A percentile compares a stretch with the other conserved stretches of the same genome.
Evolutionary conservation across 2,329 filamentous ascomycete species (phyloP).

Genomic region (Fusarium torulosum): DNA sequence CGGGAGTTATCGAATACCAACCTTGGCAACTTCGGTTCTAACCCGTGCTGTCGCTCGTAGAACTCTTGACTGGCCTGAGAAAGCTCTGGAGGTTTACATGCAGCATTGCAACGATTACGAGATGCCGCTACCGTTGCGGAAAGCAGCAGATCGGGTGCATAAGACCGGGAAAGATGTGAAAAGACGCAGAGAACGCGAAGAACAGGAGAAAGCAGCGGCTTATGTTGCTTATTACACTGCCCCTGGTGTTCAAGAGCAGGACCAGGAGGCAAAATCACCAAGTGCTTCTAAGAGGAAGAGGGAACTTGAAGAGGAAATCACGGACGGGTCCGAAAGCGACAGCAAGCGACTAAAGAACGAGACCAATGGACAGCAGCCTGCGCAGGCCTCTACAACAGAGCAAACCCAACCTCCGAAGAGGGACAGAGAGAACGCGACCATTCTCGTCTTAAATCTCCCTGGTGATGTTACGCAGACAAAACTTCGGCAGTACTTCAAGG

Average conservation of each 20-base stretch:
- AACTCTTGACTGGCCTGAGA: constrained; percentile 81
- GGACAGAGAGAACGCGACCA: constrained; percentile 89
- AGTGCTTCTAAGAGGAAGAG: constrained; percentile 79
- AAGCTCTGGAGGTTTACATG: constrained; percentile 78
- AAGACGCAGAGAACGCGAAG: constrained; percentile 75
- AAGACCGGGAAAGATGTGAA: constrained; percentile 73
- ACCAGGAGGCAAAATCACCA: constrained; percentile 52
- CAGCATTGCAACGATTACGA: constrained; percentile 93
- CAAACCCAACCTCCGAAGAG: constrained; percentile 68
- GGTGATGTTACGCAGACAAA: constrained; percentile 75
- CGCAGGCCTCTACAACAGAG: constrained; percentile 23
- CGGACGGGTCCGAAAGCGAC: constrained; percentile 57
- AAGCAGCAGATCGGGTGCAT: constrained; percentile 79
- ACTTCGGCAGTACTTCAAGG: constrained; percentile 89
- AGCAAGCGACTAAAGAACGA: constrained; percentile 76
- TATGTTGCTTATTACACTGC: constrained; percentile 58
- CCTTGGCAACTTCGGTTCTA: constrained; percentile 80
- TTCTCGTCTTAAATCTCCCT: constrained; percentile 85
- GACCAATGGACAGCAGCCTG: constrained; percentile 48
- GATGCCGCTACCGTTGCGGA: constrained; percentile 78
- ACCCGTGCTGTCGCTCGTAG: constrained; percentile 74
- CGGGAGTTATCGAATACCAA: constrained; percentile 72
- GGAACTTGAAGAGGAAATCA: constrained; percentile 65
- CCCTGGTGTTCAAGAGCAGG: constrained; percentile 43
- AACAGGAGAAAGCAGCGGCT: constrained; percentile 68